Base-by-base conservation (phyloP, 2,329 filamentous ascomycete genomes). In the Dothideomycetes sp. region DNA sequence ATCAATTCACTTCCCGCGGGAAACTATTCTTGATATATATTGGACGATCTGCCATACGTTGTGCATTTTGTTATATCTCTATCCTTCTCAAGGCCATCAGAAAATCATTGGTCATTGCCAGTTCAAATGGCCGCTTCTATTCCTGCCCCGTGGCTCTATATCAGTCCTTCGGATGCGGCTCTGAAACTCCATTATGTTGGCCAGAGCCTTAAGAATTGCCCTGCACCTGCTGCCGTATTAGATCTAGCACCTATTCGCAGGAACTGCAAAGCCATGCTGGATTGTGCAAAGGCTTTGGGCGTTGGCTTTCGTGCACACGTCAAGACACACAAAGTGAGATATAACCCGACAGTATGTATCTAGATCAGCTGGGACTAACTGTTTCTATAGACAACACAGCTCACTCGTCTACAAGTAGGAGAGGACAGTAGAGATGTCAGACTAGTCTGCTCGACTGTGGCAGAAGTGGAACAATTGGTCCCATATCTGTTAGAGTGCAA, bases 291-390 rank as follows among this genome's bases (percentile, higher is more conserved):
- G 31, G 61, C 62, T 36, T 60, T 88, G 11, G 65, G 69, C 0
- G 66, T 88, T 17, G 71, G 69, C 5, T 89, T 85, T 65, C 68
- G 84, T 43, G 79, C 81, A 1, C 84, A 91, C 56, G 76, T 89
- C 44, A 91, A 91, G 62, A 87, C 82, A 16, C 84, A 91, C 58
- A 91, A 91, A 66, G 81, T 80, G 59, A 40, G 52, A 14, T 27
- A 10, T 15, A n/a, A 3, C 18, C 22, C 15, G 36, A 17, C 14
- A 17, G 31, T 8, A 9, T n/a, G 5, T 8, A 2, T 41, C 9
- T 8, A 18, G 7, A 1, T 14, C 14, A 17, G 9, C 11, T 9
- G 10, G 2, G 10, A 24, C 33, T 40, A 24, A 40, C 10, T 4
- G 10, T 14, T 29, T 17, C 15, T 32, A 12, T 29, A 82, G 78